phyloP scores from a whole-genome alignment of 2,329 filamentous ascomycete species.

The Calonectria crousiana region DNA sequence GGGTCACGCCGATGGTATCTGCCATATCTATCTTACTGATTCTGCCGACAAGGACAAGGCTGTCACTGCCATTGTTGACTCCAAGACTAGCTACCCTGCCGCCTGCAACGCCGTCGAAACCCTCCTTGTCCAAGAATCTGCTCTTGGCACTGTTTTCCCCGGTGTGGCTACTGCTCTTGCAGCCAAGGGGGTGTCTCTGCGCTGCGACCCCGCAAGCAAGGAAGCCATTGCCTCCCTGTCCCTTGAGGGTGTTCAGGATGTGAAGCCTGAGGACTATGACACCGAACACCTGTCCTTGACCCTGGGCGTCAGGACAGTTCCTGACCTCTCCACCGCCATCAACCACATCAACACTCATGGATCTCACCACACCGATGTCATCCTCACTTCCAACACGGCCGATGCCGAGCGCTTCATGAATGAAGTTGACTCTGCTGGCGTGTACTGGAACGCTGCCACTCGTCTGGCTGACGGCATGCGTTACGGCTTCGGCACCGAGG shows the following conservation, averaged over 20 bases:
- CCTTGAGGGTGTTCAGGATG: constrained; percentile 69
- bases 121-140: constrained; percentile 82
- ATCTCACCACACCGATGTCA: constrained; percentile 93
- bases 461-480: constrained; percentile 97
- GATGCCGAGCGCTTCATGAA: constrained; percentile 87
- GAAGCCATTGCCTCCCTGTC: constrained; percentile 65
- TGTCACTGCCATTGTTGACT: constrained; percentile 83
- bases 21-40: constrained; percentile 84
- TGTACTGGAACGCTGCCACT: constrained; percentile 97
- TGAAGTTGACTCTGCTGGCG: constrained; percentile 87
- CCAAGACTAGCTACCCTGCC: constrained; percentile 94
- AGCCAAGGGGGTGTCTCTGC: constrained; percentile 82
- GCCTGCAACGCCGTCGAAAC: constrained; percentile 97
- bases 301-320: constrained; percentile 85
- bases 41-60: constrained; percentile 82
- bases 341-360: constrained; percentile 92
- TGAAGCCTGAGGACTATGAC: constrained; percentile 78
- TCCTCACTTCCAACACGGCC: constrained; percentile 77
- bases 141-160: constrained; percentile 76
- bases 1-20: constrained; percentile 95
- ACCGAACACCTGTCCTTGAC: constrained; percentile 92
- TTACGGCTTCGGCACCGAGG: constrained; percentile 97
- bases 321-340: constrained; percentile 77
- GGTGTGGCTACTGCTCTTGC: constrained; percentile 79
- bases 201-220: constrained; percentile 80